These are phyloP conservation scores for Cyberlindnera mycetangii DNA, from an alignment of 805 yeast species.

Conservation along the genomic window DNA sequence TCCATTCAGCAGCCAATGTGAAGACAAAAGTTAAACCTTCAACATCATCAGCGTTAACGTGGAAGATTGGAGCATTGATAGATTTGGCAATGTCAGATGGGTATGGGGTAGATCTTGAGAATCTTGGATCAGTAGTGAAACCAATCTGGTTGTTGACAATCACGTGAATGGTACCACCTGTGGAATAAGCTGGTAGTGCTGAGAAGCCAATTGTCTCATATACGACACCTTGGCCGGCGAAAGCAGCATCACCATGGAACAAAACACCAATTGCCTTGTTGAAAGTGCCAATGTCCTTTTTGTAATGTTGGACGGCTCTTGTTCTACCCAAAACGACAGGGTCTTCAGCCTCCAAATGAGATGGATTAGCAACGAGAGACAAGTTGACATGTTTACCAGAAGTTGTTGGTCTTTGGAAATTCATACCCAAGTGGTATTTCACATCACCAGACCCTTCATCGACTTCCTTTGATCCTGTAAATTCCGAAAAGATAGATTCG, in stretches of 20 bases:
- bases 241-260: constrained; percentile 99
- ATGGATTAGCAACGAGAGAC: constrained; percentile 97
- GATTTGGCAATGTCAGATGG: constrained; percentile 97
- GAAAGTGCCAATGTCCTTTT: constrained; percentile 78
- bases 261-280: constrained; percentile 88
- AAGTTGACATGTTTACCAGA: constrained; percentile 95
- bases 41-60: constrained; percentile 96
- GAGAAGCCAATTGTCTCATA: constrained; percentile 97
- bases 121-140: constrained; percentile 98
- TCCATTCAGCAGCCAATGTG: constrained; percentile 98
- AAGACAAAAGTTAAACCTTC: constrained; percentile 90
- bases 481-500: constrained; percentile 95
- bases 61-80: constrained; percentile 98
- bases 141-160: constrained; percentile 98
- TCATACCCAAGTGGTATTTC: constrained; percentile 98
- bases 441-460: constrained; percentile 99
- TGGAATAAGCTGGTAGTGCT: constrained; percentile 88
- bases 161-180: constrained; percentile 97
- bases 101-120: constrained; percentile 95
- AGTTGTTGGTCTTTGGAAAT: constrained; percentile 97
- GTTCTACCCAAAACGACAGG: constrained; percentile 98
- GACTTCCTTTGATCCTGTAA: constrained; percentile 82
- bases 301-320: constrained; percentile 90
- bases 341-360: constrained; percentile 98
- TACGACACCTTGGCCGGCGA: constrained; percentile 98